Conservation (phyloP, 2,329 filamentous ascomycete species). For the Paraconiothyrium sp. region DNA sequence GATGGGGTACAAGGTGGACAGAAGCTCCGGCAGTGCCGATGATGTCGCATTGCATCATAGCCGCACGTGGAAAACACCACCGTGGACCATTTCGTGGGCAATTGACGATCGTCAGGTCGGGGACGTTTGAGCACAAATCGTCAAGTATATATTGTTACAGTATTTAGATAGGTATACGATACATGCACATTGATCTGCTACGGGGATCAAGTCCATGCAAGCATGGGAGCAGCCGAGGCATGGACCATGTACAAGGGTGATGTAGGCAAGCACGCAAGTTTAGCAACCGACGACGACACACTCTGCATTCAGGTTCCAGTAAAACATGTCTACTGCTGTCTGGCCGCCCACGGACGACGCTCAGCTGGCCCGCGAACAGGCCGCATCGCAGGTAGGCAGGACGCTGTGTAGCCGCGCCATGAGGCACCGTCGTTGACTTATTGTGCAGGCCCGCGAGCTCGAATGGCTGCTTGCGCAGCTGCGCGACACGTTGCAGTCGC, state of each 20-base stretch:
- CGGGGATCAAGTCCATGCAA: neutral
- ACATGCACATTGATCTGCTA: neutral
- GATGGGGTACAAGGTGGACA: neutral
- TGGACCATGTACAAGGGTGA: neutral
- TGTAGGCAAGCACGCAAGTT: neutral
- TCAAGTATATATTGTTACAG: neutral
- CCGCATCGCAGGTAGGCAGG: slow-evolving; percentile 58
- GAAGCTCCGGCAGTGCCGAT: slow-evolving; percentile 14
- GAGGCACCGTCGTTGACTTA: neutral
- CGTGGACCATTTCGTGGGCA: neutral
- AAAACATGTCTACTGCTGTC: slow-evolving; percentile 67
- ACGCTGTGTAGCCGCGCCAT: neutral
- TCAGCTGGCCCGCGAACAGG: slow-evolving; percentile 62
- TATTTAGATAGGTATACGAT: neutral
- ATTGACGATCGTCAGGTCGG: neutral
- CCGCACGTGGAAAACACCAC: neutral
- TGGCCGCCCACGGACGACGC: slow-evolving; percentile 66
- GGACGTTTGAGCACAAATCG: neutral
- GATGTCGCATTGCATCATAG: slow-evolving; percentile 12
- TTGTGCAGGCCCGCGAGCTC: slow-evolving; percentile 63
- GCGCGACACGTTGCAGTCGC: slow-evolving; percentile 67
- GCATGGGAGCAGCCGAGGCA: neutral
- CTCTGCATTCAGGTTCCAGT: neutral
- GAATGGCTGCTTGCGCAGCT: slow-evolving; percentile 71
- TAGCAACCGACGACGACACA: neutral